Percentiles rank a stretch among this genome's conserved stretches.
Conservation (phyloP, 2,329 filamentous ascomycete genomes). For the Bipolaris gigantea region DNA sequence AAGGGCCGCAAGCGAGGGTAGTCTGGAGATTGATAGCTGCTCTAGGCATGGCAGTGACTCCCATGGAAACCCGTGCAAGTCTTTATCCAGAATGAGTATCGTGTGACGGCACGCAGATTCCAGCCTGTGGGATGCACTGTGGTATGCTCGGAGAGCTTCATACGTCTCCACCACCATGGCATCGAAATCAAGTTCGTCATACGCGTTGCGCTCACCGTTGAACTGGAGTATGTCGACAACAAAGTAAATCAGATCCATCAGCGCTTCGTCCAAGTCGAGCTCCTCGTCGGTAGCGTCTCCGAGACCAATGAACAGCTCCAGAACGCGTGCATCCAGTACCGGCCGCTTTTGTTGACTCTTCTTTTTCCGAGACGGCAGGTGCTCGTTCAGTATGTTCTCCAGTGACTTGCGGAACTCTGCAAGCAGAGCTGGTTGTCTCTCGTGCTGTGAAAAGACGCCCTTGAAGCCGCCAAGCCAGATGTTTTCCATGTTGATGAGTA, state of each 20-base stretch:
- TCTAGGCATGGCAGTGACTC: slow-evolving; percentile 89
- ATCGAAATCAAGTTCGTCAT: slow-evolving; percentile 97
- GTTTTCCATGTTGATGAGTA: slow-evolving; percentile 84
- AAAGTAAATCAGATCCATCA: slow-evolving; percentile 95
- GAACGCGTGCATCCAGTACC: slow-evolving; percentile 65
- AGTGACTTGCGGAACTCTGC: slow-evolving; percentile 77
- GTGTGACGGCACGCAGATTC: slow-evolving; percentile 63
- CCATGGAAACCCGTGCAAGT: slow-evolving; percentile 91
- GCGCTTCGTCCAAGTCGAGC: slow-evolving; percentile 77
- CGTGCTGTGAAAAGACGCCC: slow-evolving; percentile 83
- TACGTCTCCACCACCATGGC: slow-evolving; percentile 83
- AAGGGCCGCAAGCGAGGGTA: slow-evolving; percentile 83
- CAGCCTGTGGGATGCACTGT: slow-evolving; percentile 53
- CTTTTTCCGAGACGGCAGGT: slow-evolving; percentile 79
- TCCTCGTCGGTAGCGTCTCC: slow-evolving; percentile 70
- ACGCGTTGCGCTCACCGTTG: slow-evolving; percentile 92
- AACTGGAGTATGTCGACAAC: slow-evolving; percentile 96
- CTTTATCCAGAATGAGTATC: slow-evolving; percentile 87
- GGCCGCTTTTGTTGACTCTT: slow-evolving; percentile 55
- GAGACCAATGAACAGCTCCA: slow-evolving; percentile 87
- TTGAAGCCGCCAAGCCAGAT: slow-evolving; percentile 95
- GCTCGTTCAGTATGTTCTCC: slow-evolving; percentile 75
- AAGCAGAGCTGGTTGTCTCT: slow-evolving; percentile 64
- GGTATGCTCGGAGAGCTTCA: slow-evolving; percentile 80
- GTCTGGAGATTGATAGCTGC: slow-evolving; percentile 75